A percentile compares a stretch with the other conserved stretches of the same genome.
Conservation (phyloP, 805 yeast genomes). For the Grigorovia jiainica region DNA sequence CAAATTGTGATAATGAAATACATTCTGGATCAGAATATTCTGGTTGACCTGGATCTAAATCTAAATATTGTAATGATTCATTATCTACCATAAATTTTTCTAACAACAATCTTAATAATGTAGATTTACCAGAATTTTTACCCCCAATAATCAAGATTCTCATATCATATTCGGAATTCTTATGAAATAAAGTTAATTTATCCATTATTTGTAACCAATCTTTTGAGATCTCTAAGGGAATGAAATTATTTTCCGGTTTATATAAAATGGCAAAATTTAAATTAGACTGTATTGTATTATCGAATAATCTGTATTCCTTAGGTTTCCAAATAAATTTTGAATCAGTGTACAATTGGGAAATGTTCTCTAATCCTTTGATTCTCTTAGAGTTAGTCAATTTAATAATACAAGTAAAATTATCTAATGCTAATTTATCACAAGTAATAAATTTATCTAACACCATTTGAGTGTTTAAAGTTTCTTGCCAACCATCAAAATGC, state of each 20-base stretch:
- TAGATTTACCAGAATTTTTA: constrained; percentile 78
- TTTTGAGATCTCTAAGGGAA: constrained; percentile 11
- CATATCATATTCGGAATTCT: constrained; percentile 17
- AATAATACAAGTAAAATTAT: constrained; percentile 18
- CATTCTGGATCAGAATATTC: constrained; percentile 68
- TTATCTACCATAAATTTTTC: constrained; percentile 34
- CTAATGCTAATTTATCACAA: constrained; percentile 6
- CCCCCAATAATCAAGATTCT: constrained; percentile 33
- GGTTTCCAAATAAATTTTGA: constrained; percentile 18
- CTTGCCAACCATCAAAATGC: constrained; percentile 27
- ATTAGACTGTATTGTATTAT: constrained; percentile 1
- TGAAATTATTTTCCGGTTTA: constrained; percentile 7
- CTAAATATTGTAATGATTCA: constrained; percentile 43
- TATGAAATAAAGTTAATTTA: constrained; percentile 15
- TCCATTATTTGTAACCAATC: constrained; percentile 19
- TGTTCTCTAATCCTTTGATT: constrained; percentile 10
- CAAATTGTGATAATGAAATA: constrained; percentile 40
- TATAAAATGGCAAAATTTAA: constrained; percentile 10
- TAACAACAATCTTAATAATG: constrained; percentile 46
- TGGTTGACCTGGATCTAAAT: constrained; percentile 86
- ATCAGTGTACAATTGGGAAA: constrained; percentile 12
- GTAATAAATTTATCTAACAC: constrained; percentile 4
- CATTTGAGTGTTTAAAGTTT: constrained; percentile 3
- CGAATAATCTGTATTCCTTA: constrained; percentile 1
- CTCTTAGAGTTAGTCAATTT: constrained; percentile 10